Base-by-base conservation (phyloP, 192 early-diverging fungal genomes). In the Anaeromyces robustus region DNA sequence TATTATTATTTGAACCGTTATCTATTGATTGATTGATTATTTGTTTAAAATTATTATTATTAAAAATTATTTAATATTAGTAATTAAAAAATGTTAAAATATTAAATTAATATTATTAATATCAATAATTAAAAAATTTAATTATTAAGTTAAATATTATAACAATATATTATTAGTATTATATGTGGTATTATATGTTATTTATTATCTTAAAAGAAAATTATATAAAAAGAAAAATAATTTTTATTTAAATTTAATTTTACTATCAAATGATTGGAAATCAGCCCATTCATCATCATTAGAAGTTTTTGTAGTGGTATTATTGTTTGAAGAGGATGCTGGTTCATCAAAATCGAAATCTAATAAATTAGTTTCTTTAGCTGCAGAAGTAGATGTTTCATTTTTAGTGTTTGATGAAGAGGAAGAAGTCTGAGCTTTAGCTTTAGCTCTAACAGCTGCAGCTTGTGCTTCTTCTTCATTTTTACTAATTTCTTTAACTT, bases 201-300 rank as follows among this genome's bases (percentile, higher is more conserved):
- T n/a, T n/a, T n/a, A n/a, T n/a, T n/a, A n/a, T n/a, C n/a, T n/a
- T n/a, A n/a, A n/a, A n/a, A n/a, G n/a, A n/a, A n/a, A n/a, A n/a
- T n/a, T n/a, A n/a, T n/a, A n/a, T n/a, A n/a, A n/a, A n/a, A n/a
- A n/a, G n/a, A n/a, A n/a, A n/a, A n/a, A n/a, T n/a, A n/a, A n/a
- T n/a, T n/a, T n/a, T n/a, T 78, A 19, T 80, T 84, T 29, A 77
- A 18, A 77, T 81, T 77, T 16, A 77, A 81, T 59, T 78, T 85
- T 84, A 79, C 41, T 30, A 52, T 30, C 41, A 77, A 81, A 78
- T 39, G 83, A 82, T 59, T 91, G 87, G 85, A 95, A 95, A 82
- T 94, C 93, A 30, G 92, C 92, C 93, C 92, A 95, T 80, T 95
- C 93, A 82, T 94, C 92, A 26, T 91, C 90, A 30, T 80, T 81